Base-by-base conservation (phyloP, 140 eudicot species). In the Bidens hawaiensis region DNA sequence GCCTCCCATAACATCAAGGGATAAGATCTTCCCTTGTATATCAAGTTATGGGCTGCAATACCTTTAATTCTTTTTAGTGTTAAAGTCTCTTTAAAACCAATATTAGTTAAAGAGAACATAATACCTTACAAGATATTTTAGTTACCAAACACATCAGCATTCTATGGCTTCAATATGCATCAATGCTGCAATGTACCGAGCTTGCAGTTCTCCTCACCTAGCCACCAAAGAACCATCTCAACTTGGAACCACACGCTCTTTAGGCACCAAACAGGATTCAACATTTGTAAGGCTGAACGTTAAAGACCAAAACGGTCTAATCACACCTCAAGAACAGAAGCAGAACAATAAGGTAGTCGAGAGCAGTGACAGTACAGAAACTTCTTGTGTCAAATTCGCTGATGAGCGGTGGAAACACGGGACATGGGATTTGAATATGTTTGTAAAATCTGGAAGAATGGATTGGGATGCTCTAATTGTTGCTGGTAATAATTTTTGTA, bases 341-440 rank as follows among this genome's bases (percentile, higher is more conserved):
- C n/a, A 69, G 33, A 21, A 30, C 31, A 60, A 67, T 5, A 67
- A 62, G 46, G 50, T 24, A 45, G 67, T 46, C 22, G 58, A 62
- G 48, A 62, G 28, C 1, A 23, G 23, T 13, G 67, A 15, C 7
- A 62, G 11, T 55, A 49, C 57, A 38, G 79, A 73, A 52, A 25
- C 57, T 27, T 68, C 67, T 27, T 18, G 27, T 15, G 64, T 70
- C 33, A 79, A 62, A 22, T 88, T 84, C 51, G 42, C 27, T 13
- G 90, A 88, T 64, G 75, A 51, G 52, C 68, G 90, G 62, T 84
- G 96, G 94, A 82, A 77, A 66, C 71, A 84, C 1, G 96, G 96
- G 74, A 88, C 90, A 0, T 88, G 96, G 94, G 96, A 84, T 82
- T 71, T 88, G 63, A 88, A 84, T 49, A 82, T 84, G 96, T 88